Base-by-base conservation (phyloP, 192 early-diverging fungal species). In the Paraglomus occultum region DNA sequence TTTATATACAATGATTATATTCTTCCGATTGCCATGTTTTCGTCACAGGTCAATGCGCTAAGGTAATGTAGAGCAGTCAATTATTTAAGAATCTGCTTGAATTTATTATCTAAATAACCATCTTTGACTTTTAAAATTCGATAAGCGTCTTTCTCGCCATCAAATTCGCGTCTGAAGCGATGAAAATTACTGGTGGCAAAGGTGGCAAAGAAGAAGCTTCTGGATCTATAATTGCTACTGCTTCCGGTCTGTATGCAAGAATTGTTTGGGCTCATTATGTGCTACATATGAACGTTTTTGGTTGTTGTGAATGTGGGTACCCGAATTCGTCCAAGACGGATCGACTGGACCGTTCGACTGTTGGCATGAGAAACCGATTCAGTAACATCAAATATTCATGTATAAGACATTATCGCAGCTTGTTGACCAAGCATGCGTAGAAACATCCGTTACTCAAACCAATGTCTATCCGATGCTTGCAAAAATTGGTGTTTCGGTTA, bases 191-290 rank as follows among this genome's bases (percentile, higher is more conserved):
- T 17, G 59, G 59, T 5, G 74, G 72, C 14, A 76, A 79, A 47
- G 71, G 71, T 45, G 74, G 73, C 20, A 85, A 84, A 61, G 71
- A 77, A 17, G 10, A 22, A 14, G 47, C 77, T 8, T 69, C 71
- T 18, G 82, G 82, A 17, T 84, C 82, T 1, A 84, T 84, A 50
- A 73, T 84, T 49, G 74, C 71, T 50, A 84, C 83, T 44, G 80
- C 82, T 44, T 84, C 82, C 18, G 82, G 78, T 80, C 71, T 59
- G 53, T 17, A 63, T 64, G 3, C 14, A 42, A 51, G 9, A 46
- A 49, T 12, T 12, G 0, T 5, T 2, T 15, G 67, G 18, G 17
- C 23, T n/a, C n/a, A 20, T 70, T 20, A 2, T 15, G 39, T 14
- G 18, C 20, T 9, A 55, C 64, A 49, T 67, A 51, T 18, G 64